Evolutionary conservation across 2,329 filamentous ascomycete genomes (phyloP), one percentile per base, ranked within the genome.

Genomic region (Pseudophaeomoniella oleicola): DNA sequence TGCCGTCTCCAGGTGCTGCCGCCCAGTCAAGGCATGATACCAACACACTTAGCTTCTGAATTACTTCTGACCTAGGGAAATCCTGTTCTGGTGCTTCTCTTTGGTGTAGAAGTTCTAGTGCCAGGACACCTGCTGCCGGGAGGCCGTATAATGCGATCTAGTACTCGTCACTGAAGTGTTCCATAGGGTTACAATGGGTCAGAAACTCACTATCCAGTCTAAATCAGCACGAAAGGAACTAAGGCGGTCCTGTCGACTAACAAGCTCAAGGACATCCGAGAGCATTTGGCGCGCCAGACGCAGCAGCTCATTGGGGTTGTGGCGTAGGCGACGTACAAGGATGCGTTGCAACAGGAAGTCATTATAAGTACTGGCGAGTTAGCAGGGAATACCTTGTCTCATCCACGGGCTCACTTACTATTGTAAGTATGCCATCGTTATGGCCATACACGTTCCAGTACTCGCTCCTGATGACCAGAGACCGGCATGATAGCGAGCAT

Each of bases 31-130:
- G 34, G 22, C 19, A 18, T 5, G 52, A 54, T 6, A 56, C 42
- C 22, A 57, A 53, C 2, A 57, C 51, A 30, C 53, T 55, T 3
- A 57, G 41, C 19, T 56, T 55, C 5, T 54, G 54, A 14, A 56
- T 54, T 4, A 54, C 32, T 33, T 56, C 50, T 2, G 54, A 49
- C 5, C 53, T 51, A 1, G 53, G 52, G 5, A 54, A 44, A 29
- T 13, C 34, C 2, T 50, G 39, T 9, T 42, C 35, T n/a, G 52
- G 45, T 9, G 22, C 9, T 6, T 42, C 50, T 4, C 50, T 51
- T 29, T 57, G 55, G 18, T 45, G 51, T 5, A 56, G 43, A 16
- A 57, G 48, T 38, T 57, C 54, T 4, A 56, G 46, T 5, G 52
- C 47, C 16, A 57, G 48, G 16, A 55, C 51, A 16, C 51, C 54